Conservation (phyloP, 805 yeast species). For the Candida quercuum region DNA sequence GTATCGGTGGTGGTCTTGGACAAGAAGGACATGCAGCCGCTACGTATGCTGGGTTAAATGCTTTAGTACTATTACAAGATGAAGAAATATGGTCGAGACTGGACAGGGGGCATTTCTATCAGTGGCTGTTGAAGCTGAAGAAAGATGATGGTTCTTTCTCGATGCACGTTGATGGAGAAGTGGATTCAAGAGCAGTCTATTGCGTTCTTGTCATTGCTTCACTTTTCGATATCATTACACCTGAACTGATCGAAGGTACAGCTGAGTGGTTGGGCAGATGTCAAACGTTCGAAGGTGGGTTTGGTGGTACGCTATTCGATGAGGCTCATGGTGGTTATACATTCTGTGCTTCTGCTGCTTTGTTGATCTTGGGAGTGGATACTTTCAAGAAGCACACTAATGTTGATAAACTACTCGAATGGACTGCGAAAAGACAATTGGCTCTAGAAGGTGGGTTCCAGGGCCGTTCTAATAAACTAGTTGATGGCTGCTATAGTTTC, state of each 20-base stretch:
- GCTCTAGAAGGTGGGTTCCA: constrained; percentile 78
- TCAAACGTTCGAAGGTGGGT: constrained; percentile 95
- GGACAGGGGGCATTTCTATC: constrained; percentile 41
- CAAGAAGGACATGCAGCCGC: constrained; percentile 85
- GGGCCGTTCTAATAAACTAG: constrained; percentile 90
- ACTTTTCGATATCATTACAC: constrained; percentile 56
- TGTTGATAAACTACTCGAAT: constrained; percentile 45
- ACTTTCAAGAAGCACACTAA: constrained; percentile 34
- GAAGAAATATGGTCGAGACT: constrained; percentile 37
- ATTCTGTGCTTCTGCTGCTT: constrained; percentile 76
- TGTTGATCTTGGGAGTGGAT: constrained; percentile 38
- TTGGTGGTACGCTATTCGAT: constrained; percentile 71
- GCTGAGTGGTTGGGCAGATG: constrained; percentile 60
- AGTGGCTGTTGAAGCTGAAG: constrained; percentile 65
- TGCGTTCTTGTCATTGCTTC: constrained; percentile 77
- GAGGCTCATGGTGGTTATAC: constrained; percentile 99
- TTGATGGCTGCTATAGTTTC: constrained; percentile 93
- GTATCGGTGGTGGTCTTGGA: constrained; percentile 80
- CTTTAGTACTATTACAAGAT: constrained; percentile 50
- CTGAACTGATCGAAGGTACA: constrained; percentile 48
- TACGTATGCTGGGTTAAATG: constrained; percentile 68
- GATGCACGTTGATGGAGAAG: constrained; percentile 77
- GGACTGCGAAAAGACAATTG: constrained; percentile 71
- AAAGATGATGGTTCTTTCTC: constrained; percentile 67
- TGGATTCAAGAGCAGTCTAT: constrained; percentile 80